Evolutionary conservation across 805 yeast species (phyloP), one percentile per base, ranked within the genome.

Genomic region (Dipodascopsis tothii): DNA sequence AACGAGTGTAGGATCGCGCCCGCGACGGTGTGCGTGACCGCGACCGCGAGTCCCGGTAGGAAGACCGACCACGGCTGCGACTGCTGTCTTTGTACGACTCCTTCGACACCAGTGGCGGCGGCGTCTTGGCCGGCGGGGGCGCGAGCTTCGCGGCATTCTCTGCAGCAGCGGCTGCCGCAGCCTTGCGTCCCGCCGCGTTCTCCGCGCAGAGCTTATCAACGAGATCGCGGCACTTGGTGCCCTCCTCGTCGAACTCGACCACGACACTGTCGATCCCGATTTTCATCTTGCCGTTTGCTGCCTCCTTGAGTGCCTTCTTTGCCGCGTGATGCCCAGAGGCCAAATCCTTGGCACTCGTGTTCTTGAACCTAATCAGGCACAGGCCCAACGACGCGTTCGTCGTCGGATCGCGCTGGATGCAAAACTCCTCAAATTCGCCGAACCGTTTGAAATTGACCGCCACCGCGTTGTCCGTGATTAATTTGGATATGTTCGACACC

Each of bases 301-400:
- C 64, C 16, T 63, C 66, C 16, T 61, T 55, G 1, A 70, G 66
- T 0, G 80, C 80, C 33, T 52, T 58, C 18, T 60, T 48, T 1
- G 82, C 84, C 2, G 71, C 54, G 35, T 57, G 58, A 27, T 71
- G 72, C 1, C 81, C 75, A 14, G 33, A 17, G 5, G 39, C 32
- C 5, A 40, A 18, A 32, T 51, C 50, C 6, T 21, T 37, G 27
- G 28, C 40, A 6, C 40, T 34, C 23, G 36, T 77, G 2, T 85
- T 84, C 45, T 71, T 79, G 62, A 73, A 87, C 46, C 73, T 68
- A 41, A 85, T 67, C 18, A 75, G 64, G 40, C 81, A 81, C 19
- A 86, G 67, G 6, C 94, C 92, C 33, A 87, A 61, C 0, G 94
- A 88, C 17, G 80, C 81, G 2, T 87, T 95, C 35, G 84, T 78